Conservation (phyloP, 164 flowering plant genomes). For the Buxus sempervirens region DNA sequence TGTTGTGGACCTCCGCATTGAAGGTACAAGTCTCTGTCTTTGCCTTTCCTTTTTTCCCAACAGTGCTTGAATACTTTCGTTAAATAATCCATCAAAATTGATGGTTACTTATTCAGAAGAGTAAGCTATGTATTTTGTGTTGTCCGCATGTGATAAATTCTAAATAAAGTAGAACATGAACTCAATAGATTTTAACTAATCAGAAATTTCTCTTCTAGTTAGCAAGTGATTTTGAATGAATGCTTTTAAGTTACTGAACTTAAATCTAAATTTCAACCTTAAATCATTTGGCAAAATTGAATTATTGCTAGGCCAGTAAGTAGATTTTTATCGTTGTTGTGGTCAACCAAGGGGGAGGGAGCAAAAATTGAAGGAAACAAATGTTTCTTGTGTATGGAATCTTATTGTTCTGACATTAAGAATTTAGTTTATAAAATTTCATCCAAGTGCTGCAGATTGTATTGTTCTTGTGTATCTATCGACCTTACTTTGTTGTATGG, state of each 20-base stretch:
- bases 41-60: too few relatives aligned
- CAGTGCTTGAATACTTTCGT: too few relatives aligned
- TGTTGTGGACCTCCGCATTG: constrained; percentile 34
- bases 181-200: too few relatives aligned
- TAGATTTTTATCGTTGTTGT: not conserved
- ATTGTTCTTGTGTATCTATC: too few relatives aligned
- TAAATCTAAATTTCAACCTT: not conserved
- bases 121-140: too few relatives aligned
- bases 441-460: not conserved
- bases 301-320: not conserved
- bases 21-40: constrained; percentile 32
- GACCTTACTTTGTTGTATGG: not conserved
- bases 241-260: not conserved
- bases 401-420: not conserved
- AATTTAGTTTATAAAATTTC: too few relatives aligned
- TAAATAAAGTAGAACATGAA: too few relatives aligned
- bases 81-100: too few relatives aligned
- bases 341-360: not conserved
- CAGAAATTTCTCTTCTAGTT: too few relatives aligned
- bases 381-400: not conserved
- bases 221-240: not conserved
- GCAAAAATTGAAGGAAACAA: not conserved
- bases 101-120: too few relatives aligned
- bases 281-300: not conserved
- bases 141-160: not conserved